Evolutionary conservation across 768 basidiomycete species (phyloP), one percentile per base, ranked within the genome.

Genomic region (Trametes maxima): DNA sequence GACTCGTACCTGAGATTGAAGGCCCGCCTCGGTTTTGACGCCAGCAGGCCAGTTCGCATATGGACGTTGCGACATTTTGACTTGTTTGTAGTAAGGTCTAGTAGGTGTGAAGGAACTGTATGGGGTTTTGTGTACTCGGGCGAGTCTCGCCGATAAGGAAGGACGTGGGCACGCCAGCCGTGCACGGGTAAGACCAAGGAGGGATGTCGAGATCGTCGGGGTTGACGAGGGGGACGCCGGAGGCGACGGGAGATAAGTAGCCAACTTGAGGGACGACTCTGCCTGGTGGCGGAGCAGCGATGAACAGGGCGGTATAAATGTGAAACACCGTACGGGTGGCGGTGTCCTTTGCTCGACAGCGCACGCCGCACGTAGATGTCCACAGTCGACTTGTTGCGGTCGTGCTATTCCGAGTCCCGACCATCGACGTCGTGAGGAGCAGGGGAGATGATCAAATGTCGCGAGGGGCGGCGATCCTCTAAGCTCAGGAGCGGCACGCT

Each of bases 171-270:
- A 56, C 55, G 52, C 50, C 39, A 45, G 44, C 5, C 44, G 60
- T 50, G 58, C 53, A 40, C 55, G 36, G 19, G 54, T 56, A 55
- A 37, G 56, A 44, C 19, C 24, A n/a, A 14, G 35, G 37, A 40
- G 60, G 54, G 21, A 54, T 49, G 57, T 49, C 45, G 65, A 42
- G 57, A 60, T 66, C 54, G 56, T 58, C 39, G 65, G 25, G 58
- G 59, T 54, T 57, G 54, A 50, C 42, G 63, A 51, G 37, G 57
- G 57, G 56, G 72, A 70, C 58, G 78, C 53, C 75, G 56, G 72
- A 64, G 70, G 83, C 81, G 66, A 77, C 74, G 80, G 85, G 82
- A 80, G 83, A 79, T 73, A 68, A 57, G 63, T 54, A 61, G 63
- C 66, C 66, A 65, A 62, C 61, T 57, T 61, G 61, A 61, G 60